These are phyloP conservation scores for Backusella sp. DNA, from an alignment of 192 early-diverging fungal genomes.

Conservation along the genomic window DNA sequence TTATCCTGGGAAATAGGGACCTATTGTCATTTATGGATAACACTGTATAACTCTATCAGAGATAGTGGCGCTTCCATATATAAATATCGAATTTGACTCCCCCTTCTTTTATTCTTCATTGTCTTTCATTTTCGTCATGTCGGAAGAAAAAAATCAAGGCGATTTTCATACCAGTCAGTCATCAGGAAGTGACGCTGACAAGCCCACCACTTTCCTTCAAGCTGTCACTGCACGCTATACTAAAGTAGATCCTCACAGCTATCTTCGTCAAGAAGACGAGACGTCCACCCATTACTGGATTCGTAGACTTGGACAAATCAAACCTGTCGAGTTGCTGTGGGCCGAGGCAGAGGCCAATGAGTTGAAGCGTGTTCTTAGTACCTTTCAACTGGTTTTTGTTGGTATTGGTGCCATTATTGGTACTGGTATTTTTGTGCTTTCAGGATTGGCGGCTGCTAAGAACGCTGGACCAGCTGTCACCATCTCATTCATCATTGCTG, in stretches of 20 bases:
- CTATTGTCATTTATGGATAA: not conserved
- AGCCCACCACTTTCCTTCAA: slow-evolving; percentile 7
- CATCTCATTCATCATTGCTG: slow-evolving; percentile 79
- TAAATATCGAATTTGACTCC: not conserved
- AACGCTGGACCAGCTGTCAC: slow-evolving; percentile 85
- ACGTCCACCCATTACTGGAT: slow-evolving; percentile 9
- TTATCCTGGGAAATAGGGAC: not conserved
- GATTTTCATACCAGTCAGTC: not conserved
- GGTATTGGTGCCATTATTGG: slow-evolving; percentile 39
- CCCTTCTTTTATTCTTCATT: not conserved
- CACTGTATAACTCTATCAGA: not conserved
- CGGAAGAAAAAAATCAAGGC: not conserved
- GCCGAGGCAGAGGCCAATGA: slow-evolving; percentile 18
- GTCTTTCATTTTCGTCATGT: not conserved
- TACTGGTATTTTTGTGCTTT: slow-evolving; percentile 39
- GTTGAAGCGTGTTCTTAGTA: slow-evolving; percentile 15
- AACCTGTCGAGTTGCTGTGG: slow-evolving; percentile 28
- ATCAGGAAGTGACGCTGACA: not conserved
- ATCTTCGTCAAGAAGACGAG: slow-evolving; percentile 25
- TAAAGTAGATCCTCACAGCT: slow-evolving; percentile 29
- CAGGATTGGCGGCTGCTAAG: slow-evolving; percentile 68
- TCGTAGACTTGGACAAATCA: slow-evolving; percentile 26
- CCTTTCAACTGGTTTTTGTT: slow-evolving; percentile 26
- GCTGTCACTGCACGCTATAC: slow-evolving; percentile 7
- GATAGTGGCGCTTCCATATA: not conserved